Evolutionary conservation across 345 rosid species (phyloP), one percentile per base, ranked within the genome.

Genomic region (Rubroshorea leprosula): DNA sequence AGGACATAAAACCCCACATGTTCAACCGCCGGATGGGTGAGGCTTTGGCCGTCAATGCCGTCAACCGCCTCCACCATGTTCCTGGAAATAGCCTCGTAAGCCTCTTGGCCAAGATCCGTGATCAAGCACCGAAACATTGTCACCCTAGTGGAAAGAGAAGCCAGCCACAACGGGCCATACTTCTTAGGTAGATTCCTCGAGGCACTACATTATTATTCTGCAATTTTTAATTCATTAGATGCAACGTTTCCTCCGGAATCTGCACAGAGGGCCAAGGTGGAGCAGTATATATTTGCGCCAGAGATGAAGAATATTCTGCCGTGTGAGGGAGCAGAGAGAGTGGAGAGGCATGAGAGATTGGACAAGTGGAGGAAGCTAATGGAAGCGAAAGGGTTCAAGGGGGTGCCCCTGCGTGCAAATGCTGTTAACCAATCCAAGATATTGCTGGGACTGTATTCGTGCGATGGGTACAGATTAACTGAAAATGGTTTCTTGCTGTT

Each of bases 401-500:
- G 78, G 8, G 80, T 84, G 20, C 62, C 84, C 1, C 52, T 84
- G 45, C 81, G 87, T 64, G 72, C 79, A 54, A 80, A 84, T 56
- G 90, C 84, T 6, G 80, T 84, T 65, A 84, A 84, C 5, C 90
- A 84, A 55, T 81, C 87, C 7, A 81, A 71, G 73, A 79, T 78
- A 18, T 59, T 84, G 57, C 63, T 84, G 11, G 86, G 81, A 16
- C 62, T 84, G 51, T 84, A 84, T 53, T 71, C 86, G 0, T 72
- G 84, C 23, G 90, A 81, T 48, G 86, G 90, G n/a, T 84, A 81
- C 51, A 66, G 86, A 50, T 67, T 84, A 75, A 81, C 84, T 4
- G 90, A 84, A 58, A 86, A 84, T 49, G 90, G 86, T 10, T 78
- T 86, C 72, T 72, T 84, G 83, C 83, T 81, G 8, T 66, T 84